Evolutionary conservation across 1,139 yeast genomes (phyloP).

Genomic region (Zygoascus meyerae): DNA sequence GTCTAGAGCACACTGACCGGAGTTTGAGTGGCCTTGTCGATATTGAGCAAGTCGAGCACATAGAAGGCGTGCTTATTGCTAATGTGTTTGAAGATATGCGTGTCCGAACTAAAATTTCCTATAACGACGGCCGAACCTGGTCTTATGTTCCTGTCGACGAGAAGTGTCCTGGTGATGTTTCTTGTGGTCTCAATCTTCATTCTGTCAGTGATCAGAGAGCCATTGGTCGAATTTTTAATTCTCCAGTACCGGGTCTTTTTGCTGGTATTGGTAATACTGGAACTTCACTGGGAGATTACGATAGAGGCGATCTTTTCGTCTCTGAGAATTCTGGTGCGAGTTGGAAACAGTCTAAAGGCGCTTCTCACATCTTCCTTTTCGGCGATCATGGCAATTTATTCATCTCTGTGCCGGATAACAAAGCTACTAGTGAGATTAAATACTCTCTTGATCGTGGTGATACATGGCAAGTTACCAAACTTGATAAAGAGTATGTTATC

Average conservation of each 20-base stretch:
- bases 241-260: conserved; percentile 69
- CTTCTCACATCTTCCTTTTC: conserved; percentile 53
- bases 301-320: conserved; percentile 41
- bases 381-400: conserved; percentile 81
- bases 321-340: conserved; percentile 75
- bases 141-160: conserved; percentile 39
- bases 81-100: conserved; percentile 32
- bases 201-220: conserved; percentile 49
- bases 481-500: conserved; percentile 49
- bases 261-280: conserved; percentile 43
- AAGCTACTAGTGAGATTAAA: conserved; percentile 27
- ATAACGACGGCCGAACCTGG: conserved; percentile 68
- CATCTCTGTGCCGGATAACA: conserved; percentile 48
- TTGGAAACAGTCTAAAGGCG: conserved; percentile 57
- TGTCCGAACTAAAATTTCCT: conserved; percentile 37
- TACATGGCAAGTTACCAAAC: conserved; percentile 49
- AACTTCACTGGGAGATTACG: conserved; percentile 22
- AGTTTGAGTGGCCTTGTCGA: conserved; percentile 38
- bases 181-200: conserved; percentile 55
- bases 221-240: conserved; percentile 50
- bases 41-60: conserved; percentile 49
- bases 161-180: conserved; percentile 35
- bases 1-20: conserved; percentile 42
- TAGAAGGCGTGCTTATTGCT: conserved; percentile 71
- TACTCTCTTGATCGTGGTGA: conserved; percentile 74